Percentiles rank a stretch among this genome's conserved stretches.
Conservation (phyloP, 352 stramenopile species). For the Pythium insidiosum region DNA sequence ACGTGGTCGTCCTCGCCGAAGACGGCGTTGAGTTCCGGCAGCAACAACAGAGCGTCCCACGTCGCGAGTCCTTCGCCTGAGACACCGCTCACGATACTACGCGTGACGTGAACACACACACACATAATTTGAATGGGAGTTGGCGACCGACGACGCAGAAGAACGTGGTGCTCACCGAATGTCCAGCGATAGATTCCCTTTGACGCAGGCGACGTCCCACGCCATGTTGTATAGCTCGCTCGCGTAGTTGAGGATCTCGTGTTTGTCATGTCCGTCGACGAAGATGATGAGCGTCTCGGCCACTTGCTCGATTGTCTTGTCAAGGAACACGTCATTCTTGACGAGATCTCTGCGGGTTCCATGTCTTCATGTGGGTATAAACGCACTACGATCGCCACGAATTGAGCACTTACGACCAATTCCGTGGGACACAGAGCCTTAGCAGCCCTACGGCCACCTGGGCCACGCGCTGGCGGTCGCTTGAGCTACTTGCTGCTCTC, state of each 20-base stretch:
- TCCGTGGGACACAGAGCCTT: no score
- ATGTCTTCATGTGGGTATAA: no score
- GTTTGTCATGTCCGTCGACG: constrained; percentile 41
- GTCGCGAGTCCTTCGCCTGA: no score
- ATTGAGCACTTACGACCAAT: no score
- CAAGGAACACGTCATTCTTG: constrained; percentile 48
- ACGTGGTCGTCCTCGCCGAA: constrained; percentile 55
- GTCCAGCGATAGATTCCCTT: constrained; percentile 51
- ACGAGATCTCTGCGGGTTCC: constrained; percentile 12
- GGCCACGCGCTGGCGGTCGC: no score
- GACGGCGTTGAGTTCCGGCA: constrained; percentile 57
- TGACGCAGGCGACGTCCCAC: constrained; percentile 55
- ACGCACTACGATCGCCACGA: no score
- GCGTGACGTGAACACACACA: no score
- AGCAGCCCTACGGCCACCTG: no score
- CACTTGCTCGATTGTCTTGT: constrained; percentile 43
- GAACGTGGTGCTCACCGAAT: constrained; percentile 7
- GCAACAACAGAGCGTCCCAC: constrained; percentile 56
- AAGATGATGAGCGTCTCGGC: constrained; percentile 46
- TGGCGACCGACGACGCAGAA: background rate
- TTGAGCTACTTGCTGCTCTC: no score
- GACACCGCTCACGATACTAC: no score
- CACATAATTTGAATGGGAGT: no score
- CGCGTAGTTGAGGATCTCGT: constrained; percentile 67
- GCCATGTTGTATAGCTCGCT: constrained; percentile 68